Base-by-base conservation (phyloP, 805 yeast species). In the Wickerhamomyces alni region DNA sequence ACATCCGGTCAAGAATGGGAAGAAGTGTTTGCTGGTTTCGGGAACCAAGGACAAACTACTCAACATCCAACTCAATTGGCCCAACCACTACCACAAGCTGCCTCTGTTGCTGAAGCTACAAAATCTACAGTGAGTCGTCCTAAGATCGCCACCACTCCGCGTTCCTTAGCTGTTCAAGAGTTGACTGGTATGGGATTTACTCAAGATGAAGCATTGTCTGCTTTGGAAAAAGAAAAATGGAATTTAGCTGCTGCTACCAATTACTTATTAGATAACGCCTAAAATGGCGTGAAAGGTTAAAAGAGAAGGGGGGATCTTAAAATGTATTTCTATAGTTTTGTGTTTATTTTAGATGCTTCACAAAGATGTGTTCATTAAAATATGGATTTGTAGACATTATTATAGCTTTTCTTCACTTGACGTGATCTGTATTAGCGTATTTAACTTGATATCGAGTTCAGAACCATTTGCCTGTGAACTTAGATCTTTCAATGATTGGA, bases 111-210 rank as follows among this genome's bases (percentile, higher is more conserved):
- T 26, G 33, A 25, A 12, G 39, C 26, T n/a, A 18, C 40, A 1
- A 22, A 37, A 8, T 16, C 36, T 15, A 29, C 50, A 1, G 44
- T 50, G 15, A 42, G 44, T 5, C 52, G 51, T 30, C 59, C 65
- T 22, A 57, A 54, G n/a, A 46, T 63, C 40, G 70, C 70, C 1
- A 62, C 68, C 1, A 59, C 71, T 3, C 77, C 77, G 18, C 70
- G 72, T 19, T 66, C 72, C 3, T 54, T 73, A 41, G 85, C 91
- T 1, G 68, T 87, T 33, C 82, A 80, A 50, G 95, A 89, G 59
- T 67, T 89, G 46, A 77, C 79, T 17, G 88, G 89, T 27, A 89
- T 89, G 96, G 98, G 98, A 2, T 89, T 89, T 56, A 73, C 77
- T 15, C 71, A 73, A 46, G 67, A 69, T 0, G 80, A 78, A 38